Evolutionary conservation across 1,284 basidiomycete species (phyloP), one percentile per base, ranked within the genome.

Genomic region (Apiotrichum porosum): DNA sequence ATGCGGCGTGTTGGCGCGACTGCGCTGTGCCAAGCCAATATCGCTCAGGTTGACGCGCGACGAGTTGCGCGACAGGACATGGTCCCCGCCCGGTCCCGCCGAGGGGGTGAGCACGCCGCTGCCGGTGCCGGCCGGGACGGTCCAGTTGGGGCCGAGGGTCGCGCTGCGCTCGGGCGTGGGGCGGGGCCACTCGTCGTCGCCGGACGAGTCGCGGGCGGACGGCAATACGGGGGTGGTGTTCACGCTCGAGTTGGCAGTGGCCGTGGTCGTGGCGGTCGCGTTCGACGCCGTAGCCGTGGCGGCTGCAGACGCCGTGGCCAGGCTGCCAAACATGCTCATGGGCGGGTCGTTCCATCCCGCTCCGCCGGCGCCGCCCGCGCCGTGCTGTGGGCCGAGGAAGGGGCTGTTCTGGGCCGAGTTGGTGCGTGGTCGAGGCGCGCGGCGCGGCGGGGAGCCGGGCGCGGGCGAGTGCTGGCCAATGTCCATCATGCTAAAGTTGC

Each of bases 301-400:
- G n/a, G n/a, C n/a, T n/a, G n/a, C n/a, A n/a, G n/a, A n/a, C n/a
- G n/a, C n/a, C n/a, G n/a, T n/a, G n/a, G n/a, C n/a, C n/a, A n/a
- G n/a, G n/a, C n/a, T n/a, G n/a, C n/a, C n/a, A n/a, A 70, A 58
- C 49, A 68, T 51, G 13, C 36, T 23, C 30, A 54, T 37, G 0
- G 72, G 72, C 4, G 69, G 69, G 54, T 74, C 72, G 50, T 74
- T 74, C 72, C 72, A 74, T 10, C 72, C 72, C 10, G 54, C 30
- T 31, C 14, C 26, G 12, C 26, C 26, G 26, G 8, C 26, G 12
- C 26, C 6, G 26, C 6, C 26, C 8, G 8, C 26, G 26, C 26
- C 26, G 26, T 28, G 8, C n/a, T n/a, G n/a, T n/a, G n/a, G n/a
- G n/a, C 18, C 34, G 3, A 26, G 10, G 37, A 24, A 24, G 6